Conservation (phyloP, 2,329 filamentous ascomycete genomes). For the Fusarium oxysporum region DNA sequence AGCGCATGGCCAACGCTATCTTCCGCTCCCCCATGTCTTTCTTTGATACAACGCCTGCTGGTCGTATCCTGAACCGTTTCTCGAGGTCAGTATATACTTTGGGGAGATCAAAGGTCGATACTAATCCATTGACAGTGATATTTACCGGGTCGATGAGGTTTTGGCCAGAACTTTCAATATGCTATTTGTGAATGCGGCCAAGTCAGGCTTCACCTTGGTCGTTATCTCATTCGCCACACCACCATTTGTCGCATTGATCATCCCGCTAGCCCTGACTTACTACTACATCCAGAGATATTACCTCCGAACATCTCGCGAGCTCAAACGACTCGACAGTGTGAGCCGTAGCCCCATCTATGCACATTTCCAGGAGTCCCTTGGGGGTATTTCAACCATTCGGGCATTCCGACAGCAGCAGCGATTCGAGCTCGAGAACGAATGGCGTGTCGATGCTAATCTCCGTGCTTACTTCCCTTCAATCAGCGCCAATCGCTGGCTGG, state of each 20-base stretch:
- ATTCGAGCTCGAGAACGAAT: conserved; percentile 95
- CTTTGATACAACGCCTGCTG: conserved; percentile 96
- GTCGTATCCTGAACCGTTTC: conserved; percentile 96
- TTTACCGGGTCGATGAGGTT: conserved; percentile 89
- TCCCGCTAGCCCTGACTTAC: conserved; percentile 85
- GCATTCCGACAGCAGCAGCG: conserved; percentile 90
- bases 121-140: conserved; percentile 65
- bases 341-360: conserved; percentile 97
- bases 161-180: conserved; percentile 98
- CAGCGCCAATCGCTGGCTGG: conserved; percentile 93
- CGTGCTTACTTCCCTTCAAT: conserved; percentile 96
- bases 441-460: conserved; percentile 94
- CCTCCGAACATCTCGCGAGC: conserved; percentile 91
- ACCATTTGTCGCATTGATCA: conserved; percentile 80
- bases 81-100: conserved; percentile 73
- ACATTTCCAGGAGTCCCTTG: conserved; percentile 97
- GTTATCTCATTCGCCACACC: conserved; percentile 88
- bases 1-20: conserved; percentile 96
- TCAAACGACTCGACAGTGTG: conserved; percentile 95
- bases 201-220: conserved; percentile 83
- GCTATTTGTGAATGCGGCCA: conserved; percentile 82
- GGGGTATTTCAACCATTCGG: conserved; percentile 93
- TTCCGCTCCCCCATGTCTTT: conserved; percentile 99
- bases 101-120: not conserved
- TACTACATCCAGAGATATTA: conserved; percentile 98